A percentile compares a stretch with the other conserved stretches of the same genome.
Conservation (phyloP, 768 basidiomycete species). For the Agrocybe chaxingu region DNA sequence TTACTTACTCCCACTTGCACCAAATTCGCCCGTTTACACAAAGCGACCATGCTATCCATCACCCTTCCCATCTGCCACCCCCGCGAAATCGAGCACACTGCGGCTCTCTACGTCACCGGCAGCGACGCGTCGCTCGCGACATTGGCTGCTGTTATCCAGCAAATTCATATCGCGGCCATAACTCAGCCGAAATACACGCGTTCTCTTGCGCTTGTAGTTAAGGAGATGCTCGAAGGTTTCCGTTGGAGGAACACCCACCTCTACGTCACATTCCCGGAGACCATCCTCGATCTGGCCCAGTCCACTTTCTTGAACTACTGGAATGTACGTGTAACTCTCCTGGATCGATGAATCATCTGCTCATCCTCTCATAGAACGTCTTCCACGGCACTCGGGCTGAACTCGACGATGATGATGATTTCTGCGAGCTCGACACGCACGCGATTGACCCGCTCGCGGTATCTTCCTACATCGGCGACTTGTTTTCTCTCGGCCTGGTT, state of each 20-base stretch:
- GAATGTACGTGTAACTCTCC: not conserved
- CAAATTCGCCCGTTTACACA: no score
- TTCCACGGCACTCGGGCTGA: not conserved
- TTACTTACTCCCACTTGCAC: no score
- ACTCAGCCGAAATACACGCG: conserved; percentile 6
- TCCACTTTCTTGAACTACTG: conserved; percentile 2
- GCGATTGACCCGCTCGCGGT: conserved; percentile 6
- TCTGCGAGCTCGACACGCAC: no score
- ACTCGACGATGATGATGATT: no score
- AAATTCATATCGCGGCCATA: conserved; percentile 5
- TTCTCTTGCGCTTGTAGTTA: not conserved
- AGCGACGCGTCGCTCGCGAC: no score
- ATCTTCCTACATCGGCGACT: conserved; percentile 9
- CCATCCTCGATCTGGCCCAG: not conserved
- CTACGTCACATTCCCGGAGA: not conserved
- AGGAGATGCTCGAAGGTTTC: not conserved
- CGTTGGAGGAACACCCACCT: not conserved
- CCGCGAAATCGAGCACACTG: no score
- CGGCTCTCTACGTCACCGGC: no score
- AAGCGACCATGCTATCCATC: no score
- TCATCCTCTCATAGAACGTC: not conserved
- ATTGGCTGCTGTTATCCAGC: not conserved
- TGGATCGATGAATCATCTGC: not conserved
- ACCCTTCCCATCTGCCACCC: no score
- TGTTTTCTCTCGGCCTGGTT: conserved; percentile 3